Base-by-base conservation (phyloP, 768 basidiomycete genomes). In the Calocybe cyanea region DNA sequence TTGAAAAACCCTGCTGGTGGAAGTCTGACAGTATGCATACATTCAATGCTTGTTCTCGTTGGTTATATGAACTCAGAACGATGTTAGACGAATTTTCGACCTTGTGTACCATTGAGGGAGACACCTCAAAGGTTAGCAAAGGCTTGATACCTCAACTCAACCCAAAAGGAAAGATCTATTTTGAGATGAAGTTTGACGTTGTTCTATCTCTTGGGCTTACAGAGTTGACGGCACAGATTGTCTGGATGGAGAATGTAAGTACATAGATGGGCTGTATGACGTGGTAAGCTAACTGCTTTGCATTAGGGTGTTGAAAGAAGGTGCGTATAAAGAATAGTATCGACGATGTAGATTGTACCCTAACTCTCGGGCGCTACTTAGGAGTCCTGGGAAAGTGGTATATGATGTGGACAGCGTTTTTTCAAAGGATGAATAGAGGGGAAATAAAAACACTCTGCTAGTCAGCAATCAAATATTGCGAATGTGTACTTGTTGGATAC, bases 161-260 rank as follows among this genome's bases (percentile, higher is more conserved):
- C 8, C 7, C 48, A 72, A 68, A 7, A 4, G 18, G 10, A n/a
- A 11, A 41, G 14, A 14, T 2, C 14, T 70, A 61, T 41, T 73
- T 60, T 45, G 45, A 57, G 25, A 51, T 72, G 25, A 53, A 64
- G 2, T 73, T 61, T 45, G 68, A 72, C n/a, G 60, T 80, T 4
- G 61, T 80, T 8, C 49, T 81, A 18, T 57, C 72, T 7, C 78
- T 81, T 44, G 79, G 79, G 4, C 51, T 74, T 37, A 79, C 77
- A 2, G 79, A 80, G 48, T 55, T 80, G 49, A 71, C 67, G 46
- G 78, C 77, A 0, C 72, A 76, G 38, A 67, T 80, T 38, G 62
- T 66, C 19, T 81, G 78, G 77, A 58, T 63, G 50, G 75, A 77
- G 34, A 65, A 70, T 41, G 76, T 77, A 61, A 18, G 69, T 70